Base-by-base conservation (phyloP, 2,329 filamentous ascomycete genomes). In the Clarireedia hainanense region DNA sequence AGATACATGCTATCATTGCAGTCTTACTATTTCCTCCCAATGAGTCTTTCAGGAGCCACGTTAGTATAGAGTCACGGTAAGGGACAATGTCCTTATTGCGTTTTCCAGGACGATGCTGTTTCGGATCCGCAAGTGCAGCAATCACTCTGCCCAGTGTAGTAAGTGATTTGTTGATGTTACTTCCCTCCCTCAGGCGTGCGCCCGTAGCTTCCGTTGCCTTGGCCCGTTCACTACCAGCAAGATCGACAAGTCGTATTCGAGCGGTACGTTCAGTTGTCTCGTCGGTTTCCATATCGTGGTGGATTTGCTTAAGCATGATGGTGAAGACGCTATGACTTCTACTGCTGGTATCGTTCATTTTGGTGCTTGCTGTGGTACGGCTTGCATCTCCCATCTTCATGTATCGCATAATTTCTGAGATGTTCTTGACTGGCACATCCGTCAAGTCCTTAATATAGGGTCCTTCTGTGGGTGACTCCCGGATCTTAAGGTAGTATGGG, bases 271-370 rank as follows among this genome's bases (percentile, higher is more conserved):
- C 94, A 14, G 95, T 97, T 1, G 92, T 97, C 74, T 96, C 91
- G 70, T 99, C 94, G n/a, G 91, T 95, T 52, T 91, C 87, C 74
- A 96, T 86, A 65, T 96, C 92, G 73, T 97, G 92, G 68, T 96
- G 91, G 62, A 99, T 99, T 72, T 97, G 94, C 74, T 96, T 96
- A 57, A 99, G 79, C 75, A 95, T 94, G 65, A 99, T 94, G 27
- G 94, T 99, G 72, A 99, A 99, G 57, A 99, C 94, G 6, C 94
- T 91, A 69, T 99, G 94, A 61, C 91, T 96, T 70, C 94, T 88
- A 60, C 90, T 96, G 53, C 90, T 95, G 2, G 92, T 97, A 72
- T 99, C 94, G 73, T 99, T 99, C 94, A 99, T 99, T 75, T 96
- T 97, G 58, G 94, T 99, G 68, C 89, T 91, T 14, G 94, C 94